phyloP scores from a whole-genome alignment of 2,329 filamentous ascomycete species.

The Emmonsia crescens region DNA sequence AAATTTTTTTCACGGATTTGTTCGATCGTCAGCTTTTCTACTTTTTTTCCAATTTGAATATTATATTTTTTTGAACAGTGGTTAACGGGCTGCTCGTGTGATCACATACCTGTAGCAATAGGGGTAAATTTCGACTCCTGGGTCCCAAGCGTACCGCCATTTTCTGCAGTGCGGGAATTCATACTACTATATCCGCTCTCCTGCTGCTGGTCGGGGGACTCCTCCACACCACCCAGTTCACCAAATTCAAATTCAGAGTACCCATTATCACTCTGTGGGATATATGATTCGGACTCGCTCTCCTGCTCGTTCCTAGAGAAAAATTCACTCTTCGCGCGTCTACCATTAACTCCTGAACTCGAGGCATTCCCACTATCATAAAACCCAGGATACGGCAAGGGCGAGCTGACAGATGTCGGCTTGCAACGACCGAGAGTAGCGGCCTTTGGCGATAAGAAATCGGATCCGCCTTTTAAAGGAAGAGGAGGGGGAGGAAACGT shows the following conservation, averaged over 20 bases:
- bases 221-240: neutral
- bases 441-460: neutral
- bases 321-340: neutral
- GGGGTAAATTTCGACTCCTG: neutral
- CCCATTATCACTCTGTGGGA: neutral
- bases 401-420: neutral
- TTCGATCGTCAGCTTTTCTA: neutral
- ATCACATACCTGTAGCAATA: slow-evolving; percentile 2
- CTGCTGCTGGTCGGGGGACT: neutral
- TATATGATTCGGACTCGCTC: neutral
- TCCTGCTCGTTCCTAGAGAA: neutral
- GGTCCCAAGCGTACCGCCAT: neutral
- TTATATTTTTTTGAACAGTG: neutral
- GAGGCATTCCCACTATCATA: neutral
- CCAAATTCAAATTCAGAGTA: slow-evolving; percentile 2
- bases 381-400: neutral
- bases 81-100: neutral
- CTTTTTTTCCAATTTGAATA: neutral
- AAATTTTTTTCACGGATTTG: neutral
- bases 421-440: neutral
- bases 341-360: neutral
- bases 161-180: neutral
- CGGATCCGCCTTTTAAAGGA: neutral
- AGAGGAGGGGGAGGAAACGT: neutral
- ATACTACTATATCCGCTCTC: neutral